phyloP scores from a whole-genome alignment of 441 rosid species.

The Adansonia gregorii region DNA sequence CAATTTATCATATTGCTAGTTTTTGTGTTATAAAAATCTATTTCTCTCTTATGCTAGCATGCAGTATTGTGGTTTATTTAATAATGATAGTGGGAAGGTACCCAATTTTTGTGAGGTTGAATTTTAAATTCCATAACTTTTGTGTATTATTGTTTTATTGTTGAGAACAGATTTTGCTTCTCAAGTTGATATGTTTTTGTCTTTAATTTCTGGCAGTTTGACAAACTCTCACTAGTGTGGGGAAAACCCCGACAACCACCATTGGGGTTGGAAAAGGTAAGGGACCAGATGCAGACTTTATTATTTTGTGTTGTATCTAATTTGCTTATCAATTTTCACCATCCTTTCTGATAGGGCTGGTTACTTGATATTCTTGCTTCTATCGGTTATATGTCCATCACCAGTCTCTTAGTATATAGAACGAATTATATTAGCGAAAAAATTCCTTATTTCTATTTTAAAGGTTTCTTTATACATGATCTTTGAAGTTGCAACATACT shows the following conservation, averaged over 20 bases:
- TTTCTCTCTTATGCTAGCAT: constrained; percentile 5
- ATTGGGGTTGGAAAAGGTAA: constrained; percentile 79
- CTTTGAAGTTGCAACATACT: constrained; percentile 8
- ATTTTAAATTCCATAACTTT: constrained; percentile 1
- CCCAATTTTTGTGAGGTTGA: constrained; percentile 10
- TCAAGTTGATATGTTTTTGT: constrained; percentile 16
- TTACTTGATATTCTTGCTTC: background rate
- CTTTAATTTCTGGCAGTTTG: constrained; percentile 62
- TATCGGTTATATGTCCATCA: background rate
- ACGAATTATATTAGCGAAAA: background rate
- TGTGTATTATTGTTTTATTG: background rate
- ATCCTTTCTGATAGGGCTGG: background rate
- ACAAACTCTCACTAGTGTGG: constrained; percentile 82
- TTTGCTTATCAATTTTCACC: constrained; percentile 10
- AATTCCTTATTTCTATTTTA: constrained; percentile 3
- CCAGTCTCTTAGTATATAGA: constrained; percentile 2
- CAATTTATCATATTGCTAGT: background rate
- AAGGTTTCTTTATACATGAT: constrained; percentile 1
- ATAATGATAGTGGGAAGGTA: background rate
- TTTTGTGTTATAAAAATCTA: background rate
- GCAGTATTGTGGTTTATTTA: constrained; percentile 15
- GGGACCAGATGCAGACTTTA: constrained; percentile 14
- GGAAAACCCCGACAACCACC: constrained; percentile 92
- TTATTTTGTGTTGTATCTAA: background rate
- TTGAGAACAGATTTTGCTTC: background rate